Evolutionary conservation across 306 rosid genomes (phyloP).

Genomic region (Rosa multiflora): DNA sequence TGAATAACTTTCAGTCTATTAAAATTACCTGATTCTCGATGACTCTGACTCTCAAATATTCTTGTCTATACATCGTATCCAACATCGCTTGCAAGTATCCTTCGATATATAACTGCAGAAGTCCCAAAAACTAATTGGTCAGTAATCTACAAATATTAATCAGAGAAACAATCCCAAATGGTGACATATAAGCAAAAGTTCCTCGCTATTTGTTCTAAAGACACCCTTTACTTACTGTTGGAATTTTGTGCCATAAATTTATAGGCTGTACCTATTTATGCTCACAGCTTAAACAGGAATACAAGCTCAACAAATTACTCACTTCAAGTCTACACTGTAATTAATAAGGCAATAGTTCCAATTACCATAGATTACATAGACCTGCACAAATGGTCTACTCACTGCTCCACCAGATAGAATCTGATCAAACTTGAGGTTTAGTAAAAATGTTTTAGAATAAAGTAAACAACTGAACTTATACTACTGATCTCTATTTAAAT

Average conservation of each 20-base stretch:
- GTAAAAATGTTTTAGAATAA: background rate
- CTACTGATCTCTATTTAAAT: background rate
- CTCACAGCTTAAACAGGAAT: background rate
- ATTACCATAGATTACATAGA: no score
- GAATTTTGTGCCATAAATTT: background rate
- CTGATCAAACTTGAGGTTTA: conserved; percentile 1
- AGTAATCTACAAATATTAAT: background rate
- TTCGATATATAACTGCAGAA: conserved; percentile 87
- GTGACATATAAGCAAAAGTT: background rate
- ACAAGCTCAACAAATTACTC: conserved; percentile 1
- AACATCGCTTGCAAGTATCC: conserved; percentile 98
- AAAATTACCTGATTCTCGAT: conserved; percentile 70
- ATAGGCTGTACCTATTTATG: background rate
- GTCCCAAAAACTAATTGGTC: conserved; percentile 24
- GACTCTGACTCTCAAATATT: conserved; percentile 87
- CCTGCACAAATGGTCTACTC: background rate
- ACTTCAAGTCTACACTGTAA: background rate
- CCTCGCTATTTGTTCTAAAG: background rate
- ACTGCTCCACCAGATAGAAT: conserved; percentile 12
- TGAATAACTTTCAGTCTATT: conserved; percentile 21
- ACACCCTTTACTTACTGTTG: background rate
- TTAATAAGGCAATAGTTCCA: background rate
- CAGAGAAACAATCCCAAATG: conserved; percentile 16
- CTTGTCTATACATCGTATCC: conserved; percentile 87
- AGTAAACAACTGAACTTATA: conserved; percentile 7